These are phyloP conservation scores for Cryptococcus sp. DNA, from an alignment of 1,284 basidiomycete species.

Conservation along the genomic window DNA sequence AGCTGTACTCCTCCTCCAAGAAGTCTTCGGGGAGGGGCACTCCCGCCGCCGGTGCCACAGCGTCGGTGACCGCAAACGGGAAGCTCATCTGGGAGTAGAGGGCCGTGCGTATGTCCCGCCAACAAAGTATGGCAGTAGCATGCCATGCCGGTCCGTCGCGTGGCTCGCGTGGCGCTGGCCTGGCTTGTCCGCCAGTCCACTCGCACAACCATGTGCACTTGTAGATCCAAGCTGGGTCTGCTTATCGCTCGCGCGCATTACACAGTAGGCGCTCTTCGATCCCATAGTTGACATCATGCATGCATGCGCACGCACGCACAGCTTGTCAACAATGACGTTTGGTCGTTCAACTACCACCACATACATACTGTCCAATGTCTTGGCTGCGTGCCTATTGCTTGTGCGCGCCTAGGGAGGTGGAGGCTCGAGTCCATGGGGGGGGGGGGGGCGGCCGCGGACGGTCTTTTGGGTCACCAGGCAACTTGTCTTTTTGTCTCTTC, in stretches of 20 bases:
- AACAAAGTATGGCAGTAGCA: too few relatives aligned
- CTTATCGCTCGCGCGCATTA: too few relatives aligned
- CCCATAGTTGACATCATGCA: too few relatives aligned
- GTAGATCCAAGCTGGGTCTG: too few relatives aligned
- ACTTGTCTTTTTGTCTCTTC: constrained; percentile 14
- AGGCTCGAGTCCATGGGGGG: background rate
- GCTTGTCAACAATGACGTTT: too few relatives aligned
- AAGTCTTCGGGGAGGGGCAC: constrained; percentile 3
- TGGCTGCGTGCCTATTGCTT: background rate
- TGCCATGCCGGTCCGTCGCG: background rate
- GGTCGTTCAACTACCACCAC: too few relatives aligned
- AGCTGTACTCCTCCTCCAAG: constrained; percentile 29
- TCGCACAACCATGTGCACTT: too few relatives aligned
- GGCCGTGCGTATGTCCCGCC: background rate
- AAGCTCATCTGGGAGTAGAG: constrained; percentile 44
- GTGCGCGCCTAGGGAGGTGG: background rate
- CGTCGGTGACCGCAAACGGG: constrained; percentile 33
- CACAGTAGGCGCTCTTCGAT: too few relatives aligned
- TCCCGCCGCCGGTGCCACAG: constrained; percentile 18
- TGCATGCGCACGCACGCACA: too few relatives aligned
- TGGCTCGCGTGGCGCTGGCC: too few relatives aligned
- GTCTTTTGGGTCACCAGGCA: background rate
- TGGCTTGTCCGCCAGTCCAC: too few relatives aligned
- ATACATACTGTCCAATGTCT: too few relatives aligned
- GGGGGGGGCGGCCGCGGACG: background rate